phyloP scores from a whole-genome alignment of 768 basidiomycete species.

The Phaffia tasmanica region DNA sequence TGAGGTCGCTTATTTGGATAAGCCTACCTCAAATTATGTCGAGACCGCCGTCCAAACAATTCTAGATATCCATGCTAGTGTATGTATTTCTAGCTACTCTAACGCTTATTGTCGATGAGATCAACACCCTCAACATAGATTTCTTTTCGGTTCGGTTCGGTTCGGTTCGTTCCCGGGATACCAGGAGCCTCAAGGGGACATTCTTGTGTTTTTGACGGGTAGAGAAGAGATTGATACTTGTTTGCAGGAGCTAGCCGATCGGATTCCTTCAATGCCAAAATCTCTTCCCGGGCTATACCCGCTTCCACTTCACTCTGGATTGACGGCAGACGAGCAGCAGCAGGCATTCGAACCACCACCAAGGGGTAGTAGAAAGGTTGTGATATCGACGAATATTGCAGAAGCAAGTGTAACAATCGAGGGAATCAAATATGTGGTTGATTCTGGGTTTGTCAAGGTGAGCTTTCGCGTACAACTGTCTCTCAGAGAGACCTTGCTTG shows the following conservation, averaged over 20 bases:
- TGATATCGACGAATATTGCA: slow-evolving; percentile 90
- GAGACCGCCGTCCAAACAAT: slow-evolving; percentile 23
- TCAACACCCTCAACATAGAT: background rate
- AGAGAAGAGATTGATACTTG: slow-evolving; percentile 91
- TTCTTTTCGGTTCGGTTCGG: background rate
- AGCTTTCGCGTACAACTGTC: slow-evolving; percentile 14
- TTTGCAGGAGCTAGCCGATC: slow-evolving; percentile 65
- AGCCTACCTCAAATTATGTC: slow-evolving; percentile 21
- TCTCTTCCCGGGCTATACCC: slow-evolving; percentile 50
- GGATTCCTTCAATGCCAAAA: slow-evolving; percentile 50
- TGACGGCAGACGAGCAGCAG: slow-evolving; percentile 78
- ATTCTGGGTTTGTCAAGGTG: slow-evolving; percentile 92
- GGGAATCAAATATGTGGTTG: slow-evolving; percentile 84
- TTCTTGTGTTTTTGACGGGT: slow-evolving; percentile 88
- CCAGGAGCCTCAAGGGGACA: slow-evolving; percentile 74
- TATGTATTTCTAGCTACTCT: background rate
- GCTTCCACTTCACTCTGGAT: slow-evolving; percentile 75
- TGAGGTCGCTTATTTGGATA: slow-evolving; percentile 40
- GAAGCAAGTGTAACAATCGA: slow-evolving; percentile 97
- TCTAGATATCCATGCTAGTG: slow-evolving; percentile 21
- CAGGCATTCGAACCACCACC: slow-evolving; percentile 67
- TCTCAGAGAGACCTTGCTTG: background rate
- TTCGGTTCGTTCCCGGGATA: background rate
- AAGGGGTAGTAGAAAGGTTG: slow-evolving; percentile 71
- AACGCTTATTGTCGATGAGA: no score